Conservation (phyloP, 106 monocot genomes). For the Acanthochlamys bracteata region DNA sequence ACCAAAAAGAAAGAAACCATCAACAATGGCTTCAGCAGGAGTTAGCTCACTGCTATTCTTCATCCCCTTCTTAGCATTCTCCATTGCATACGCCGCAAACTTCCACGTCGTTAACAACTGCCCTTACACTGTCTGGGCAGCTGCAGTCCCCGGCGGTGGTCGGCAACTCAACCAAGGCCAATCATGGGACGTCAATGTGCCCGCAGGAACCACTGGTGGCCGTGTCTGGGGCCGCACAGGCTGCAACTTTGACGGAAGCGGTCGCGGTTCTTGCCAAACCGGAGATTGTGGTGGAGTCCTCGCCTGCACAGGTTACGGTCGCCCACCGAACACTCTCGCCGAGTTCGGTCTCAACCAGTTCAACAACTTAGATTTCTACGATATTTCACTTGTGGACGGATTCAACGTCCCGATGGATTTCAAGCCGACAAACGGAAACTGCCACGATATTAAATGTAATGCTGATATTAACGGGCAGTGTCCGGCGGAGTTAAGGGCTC, state of each 20-base stretch:
- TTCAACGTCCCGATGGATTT: slow-evolving; percentile 41
- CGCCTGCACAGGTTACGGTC: slow-evolving; percentile 22
- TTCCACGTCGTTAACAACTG: slow-evolving; percentile 3
- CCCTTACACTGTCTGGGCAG: slow-evolving; percentile 8
- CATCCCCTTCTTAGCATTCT: slow-evolving; percentile 1
- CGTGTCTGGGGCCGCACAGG: slow-evolving; percentile 40
- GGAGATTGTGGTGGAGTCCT: slow-evolving; percentile 41
- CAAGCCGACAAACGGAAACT: slow-evolving; percentile 6
- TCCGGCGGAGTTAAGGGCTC: slow-evolving; percentile 3
- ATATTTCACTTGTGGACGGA: slow-evolving; percentile 32
- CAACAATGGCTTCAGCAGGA: neutral
- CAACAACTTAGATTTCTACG: slow-evolving; percentile 14
- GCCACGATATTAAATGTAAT: slow-evolving; percentile 15
- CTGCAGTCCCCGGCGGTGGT: slow-evolving; percentile 22
- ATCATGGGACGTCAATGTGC: slow-evolving; percentile 22
- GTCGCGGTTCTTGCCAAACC: slow-evolving; percentile 21
- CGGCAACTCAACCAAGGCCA: slow-evolving; percentile 22
- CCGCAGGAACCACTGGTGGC: slow-evolving; percentile 26
- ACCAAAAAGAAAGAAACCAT: no score
- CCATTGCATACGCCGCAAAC: slow-evolving; percentile 4
- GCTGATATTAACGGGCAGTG: slow-evolving; percentile 18
- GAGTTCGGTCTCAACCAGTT: slow-evolving; percentile 23
- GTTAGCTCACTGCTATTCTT: neutral
- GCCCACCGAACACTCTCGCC: slow-evolving; percentile 29
- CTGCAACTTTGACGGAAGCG: slow-evolving; percentile 30